Conservation (phyloP, 2,329 filamentous ascomycete genomes). For the Diaporthe eres region DNA sequence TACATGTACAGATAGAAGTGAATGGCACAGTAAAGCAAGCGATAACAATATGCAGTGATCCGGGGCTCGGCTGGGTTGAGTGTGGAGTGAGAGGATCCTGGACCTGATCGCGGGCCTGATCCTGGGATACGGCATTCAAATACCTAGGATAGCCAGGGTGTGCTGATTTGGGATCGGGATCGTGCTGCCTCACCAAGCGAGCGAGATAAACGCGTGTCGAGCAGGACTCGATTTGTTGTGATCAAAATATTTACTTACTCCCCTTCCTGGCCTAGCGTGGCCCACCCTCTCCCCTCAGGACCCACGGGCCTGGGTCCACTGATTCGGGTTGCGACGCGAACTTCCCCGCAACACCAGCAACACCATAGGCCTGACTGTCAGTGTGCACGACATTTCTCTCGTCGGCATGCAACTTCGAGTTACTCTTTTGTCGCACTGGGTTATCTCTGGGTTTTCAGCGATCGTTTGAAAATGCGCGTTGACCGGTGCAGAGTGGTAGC, state of each 20-base stretch:
- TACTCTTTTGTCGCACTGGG: neutral
- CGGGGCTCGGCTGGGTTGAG: constrained; percentile 9
- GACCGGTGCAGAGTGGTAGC: no score
- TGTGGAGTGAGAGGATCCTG: constrained; percentile 26
- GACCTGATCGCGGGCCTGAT: neutral
- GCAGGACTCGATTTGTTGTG: constrained; percentile 18
- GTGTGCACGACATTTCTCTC: neutral
- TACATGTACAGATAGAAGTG: neutral
- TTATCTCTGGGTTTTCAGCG: neutral
- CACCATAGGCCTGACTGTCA: neutral
- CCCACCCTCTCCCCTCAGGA: neutral
- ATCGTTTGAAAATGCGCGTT: neutral
- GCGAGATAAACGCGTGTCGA: constrained; percentile 24
- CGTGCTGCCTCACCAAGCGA: neutral
- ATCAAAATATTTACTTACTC: constrained; percentile 35
- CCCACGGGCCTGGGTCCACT: neutral
- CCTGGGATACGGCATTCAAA: constrained; percentile 26
- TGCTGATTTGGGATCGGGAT: constrained; percentile 12
- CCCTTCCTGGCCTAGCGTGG: constrained; percentile 13
- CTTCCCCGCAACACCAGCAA: constrained; percentile 8
- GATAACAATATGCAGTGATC: neutral
- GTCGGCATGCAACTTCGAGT: neutral
- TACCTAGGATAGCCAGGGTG: constrained; percentile 8
- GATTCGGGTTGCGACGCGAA: neutral
- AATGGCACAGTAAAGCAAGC: neutral